Evolutionary conservation across 192 early-diverging fungal species (phyloP).

Genomic region (Entophlyctis helioformis): DNA sequence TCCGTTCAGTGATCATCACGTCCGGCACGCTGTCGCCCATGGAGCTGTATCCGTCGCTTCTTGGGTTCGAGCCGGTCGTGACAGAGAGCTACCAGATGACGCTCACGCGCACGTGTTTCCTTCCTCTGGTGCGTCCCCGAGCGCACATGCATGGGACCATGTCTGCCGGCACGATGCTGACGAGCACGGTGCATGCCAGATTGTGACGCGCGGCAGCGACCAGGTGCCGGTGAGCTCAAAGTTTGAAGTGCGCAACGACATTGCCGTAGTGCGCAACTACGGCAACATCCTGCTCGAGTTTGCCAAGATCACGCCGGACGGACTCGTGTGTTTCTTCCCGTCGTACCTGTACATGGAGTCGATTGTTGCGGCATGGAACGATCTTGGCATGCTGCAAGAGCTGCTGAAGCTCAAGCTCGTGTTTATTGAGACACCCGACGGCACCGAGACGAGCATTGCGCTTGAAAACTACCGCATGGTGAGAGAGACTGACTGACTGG

Average conservation of each 20-base stretch:
- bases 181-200: conserved; percentile 15
- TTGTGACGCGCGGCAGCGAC: conserved; percentile 93
- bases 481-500: too few species aligned
- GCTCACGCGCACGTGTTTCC: conserved; percentile 84
- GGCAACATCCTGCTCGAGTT: conserved; percentile 94
- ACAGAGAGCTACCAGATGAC: conserved; percentile 96
- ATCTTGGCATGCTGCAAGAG: conserved; percentile 89
- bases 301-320: conserved; percentile 88
- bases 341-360: conserved; percentile 98
- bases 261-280: conserved; percentile 97
- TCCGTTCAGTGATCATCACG: conserved; percentile 93
- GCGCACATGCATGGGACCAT: not conserved
- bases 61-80: conserved; percentile 79
- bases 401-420: conserved; percentile 95
- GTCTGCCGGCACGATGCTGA: not conserved
- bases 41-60: conserved; percentile 93
- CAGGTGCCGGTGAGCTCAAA: conserved; percentile 96
- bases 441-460: conserved; percentile 89
- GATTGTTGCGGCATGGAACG: conserved; percentile 97
- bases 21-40: conserved; percentile 98
- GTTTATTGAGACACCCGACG: conserved; percentile 99
- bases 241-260: conserved; percentile 97
- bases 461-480: conserved; percentile 88
- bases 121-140: conserved; percentile 59
- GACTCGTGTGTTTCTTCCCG: conserved; percentile 97